Conservation (phyloP, 805 yeast species). For the Pichia cephalocereana region DNA sequence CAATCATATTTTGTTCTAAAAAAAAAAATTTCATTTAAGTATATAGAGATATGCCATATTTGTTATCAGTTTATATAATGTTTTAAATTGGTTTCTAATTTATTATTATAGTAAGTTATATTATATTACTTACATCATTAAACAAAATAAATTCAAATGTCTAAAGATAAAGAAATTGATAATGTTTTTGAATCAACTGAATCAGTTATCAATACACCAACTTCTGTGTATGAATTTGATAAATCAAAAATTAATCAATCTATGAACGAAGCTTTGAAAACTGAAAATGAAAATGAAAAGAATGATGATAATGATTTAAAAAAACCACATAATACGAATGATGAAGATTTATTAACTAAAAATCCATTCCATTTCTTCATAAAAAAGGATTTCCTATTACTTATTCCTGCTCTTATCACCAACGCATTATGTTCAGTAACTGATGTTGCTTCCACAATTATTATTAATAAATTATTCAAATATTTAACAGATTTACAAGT, state of each 20-base stretch:
- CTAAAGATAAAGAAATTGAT: neutral
- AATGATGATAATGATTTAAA: neutral
- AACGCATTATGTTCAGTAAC: constrained; percentile 45
- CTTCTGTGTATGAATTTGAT: neutral
- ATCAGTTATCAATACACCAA: neutral
- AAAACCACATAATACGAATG: neutral
- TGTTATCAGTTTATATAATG: neutral
- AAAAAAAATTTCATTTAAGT: too few species aligned
- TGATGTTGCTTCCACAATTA: constrained; percentile 51
- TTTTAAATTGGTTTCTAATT: neutral
- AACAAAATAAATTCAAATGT: neutral
- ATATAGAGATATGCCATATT: too few species aligned
- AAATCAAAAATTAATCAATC: neutral
- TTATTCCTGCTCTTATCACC: constrained; percentile 12
- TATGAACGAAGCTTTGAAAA: neutral
- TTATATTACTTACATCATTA: too few species aligned
- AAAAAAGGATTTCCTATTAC: constrained; percentile 17
- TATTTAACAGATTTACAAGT: constrained; percentile 27
- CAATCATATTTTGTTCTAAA: too few species aligned
- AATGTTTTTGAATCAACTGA: neutral
- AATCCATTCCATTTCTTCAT: constrained; percentile 21
- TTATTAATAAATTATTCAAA: constrained; percentile 58
- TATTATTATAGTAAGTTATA: neutral
- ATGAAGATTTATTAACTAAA: neutral
- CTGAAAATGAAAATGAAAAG: neutral